Base-by-base conservation (phyloP, 805 yeast species). In the Starmerella cellae region DNA sequence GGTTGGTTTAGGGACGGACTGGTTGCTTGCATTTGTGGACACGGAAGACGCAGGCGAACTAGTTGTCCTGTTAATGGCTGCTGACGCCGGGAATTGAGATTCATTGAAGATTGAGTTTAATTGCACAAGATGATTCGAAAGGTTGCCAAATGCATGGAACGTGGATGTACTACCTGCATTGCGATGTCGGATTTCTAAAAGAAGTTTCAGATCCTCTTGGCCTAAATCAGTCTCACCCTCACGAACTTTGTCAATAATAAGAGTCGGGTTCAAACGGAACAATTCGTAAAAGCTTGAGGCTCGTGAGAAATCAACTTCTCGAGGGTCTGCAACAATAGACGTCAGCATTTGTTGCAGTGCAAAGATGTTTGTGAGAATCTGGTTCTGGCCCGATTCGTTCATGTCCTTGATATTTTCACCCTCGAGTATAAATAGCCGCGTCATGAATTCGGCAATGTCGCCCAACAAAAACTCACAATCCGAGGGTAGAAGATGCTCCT, bases 261-360 rank as follows among this genome's bases (percentile, higher is more conserved):
- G 46, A 2, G 55, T 42, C 8, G 58, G 54, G 19, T 52, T 49
- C 28, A 41, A 37, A 11, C 51, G 30, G 24, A 53, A 37, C 20
- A 52, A 43, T 36, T 74, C 76, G 56, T 71, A 80, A 61, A 74
- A 80, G 14, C 63, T 55, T 3, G 76, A 62, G 1, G 81, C 68
- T 22, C 65, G 60, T 20, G 66, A 56, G 53, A 79, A 77, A 46
- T 74, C 70, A 13, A 77, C 74, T 17, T 63, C 64, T 30, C 69
- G 69, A 0, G 79, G 75, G 45, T 67, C 65, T 20, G 59, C 55
- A 55, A 73, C 68, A 27, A 79, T 67, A 45, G 72, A 74, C 45
- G 80, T 68, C 43, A 80, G 66, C 70, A 76, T 72, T 56, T 79
- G 87, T 60, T 77, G 84, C 34, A 79, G 59, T 1, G 79, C 75